Evolutionary conservation across 345 rosid genomes (phyloP).

Genomic region (Hibiscus syriacus): DNA sequence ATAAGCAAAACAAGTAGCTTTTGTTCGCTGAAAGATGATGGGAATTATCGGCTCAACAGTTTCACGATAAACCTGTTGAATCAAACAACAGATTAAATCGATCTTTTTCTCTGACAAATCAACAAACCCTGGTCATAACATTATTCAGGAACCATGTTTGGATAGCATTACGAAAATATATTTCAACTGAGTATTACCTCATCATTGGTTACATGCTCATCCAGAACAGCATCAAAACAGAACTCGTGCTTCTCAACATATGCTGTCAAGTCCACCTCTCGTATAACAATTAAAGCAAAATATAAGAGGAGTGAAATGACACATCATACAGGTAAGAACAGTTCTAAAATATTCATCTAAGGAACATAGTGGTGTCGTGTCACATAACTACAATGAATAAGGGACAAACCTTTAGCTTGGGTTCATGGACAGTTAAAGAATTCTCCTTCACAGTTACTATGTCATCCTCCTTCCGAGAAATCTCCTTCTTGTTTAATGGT

Average conservation of each 20-base stretch:
- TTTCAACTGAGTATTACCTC: slow-evolving; percentile 45
- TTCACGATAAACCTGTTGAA: slow-evolving; percentile 68
- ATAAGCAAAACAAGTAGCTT: slow-evolving; percentile 99
- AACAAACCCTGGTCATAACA: not conserved
- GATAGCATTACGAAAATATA: not conserved
- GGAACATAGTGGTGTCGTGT: not conserved
- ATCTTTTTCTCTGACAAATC: slow-evolving; percentile 10
- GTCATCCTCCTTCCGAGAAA: slow-evolving; percentile 87
- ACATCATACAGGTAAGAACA: not conserved
- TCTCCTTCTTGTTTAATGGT: slow-evolving; percentile 90
- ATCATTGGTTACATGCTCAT: slow-evolving; percentile 72
- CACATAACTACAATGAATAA: slow-evolving; percentile 9
- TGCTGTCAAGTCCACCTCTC: slow-evolving; percentile 98
- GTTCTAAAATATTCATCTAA: not conserved
- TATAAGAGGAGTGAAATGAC: not conserved
- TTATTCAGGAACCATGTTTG: not conserved
- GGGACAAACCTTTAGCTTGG: slow-evolving; percentile 82
- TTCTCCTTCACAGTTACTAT: slow-evolving; percentile 68
- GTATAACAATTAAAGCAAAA: slow-evolving; percentile 20
- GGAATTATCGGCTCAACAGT: slow-evolving; percentile 95
- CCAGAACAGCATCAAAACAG: slow-evolving; percentile 96
- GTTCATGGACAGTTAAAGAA: slow-evolving; percentile 78
- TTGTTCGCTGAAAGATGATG: slow-evolving; percentile 77
- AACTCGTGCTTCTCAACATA: slow-evolving; percentile 96
- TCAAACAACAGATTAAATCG: slow-evolving; percentile 10